Percentiles rank a stretch among this genome's conserved stretches.
These are phyloP conservation scores for Stipa capillata DNA, from an alignment of 176 grass and related monocot species.

Conservation along the genomic window DNA sequence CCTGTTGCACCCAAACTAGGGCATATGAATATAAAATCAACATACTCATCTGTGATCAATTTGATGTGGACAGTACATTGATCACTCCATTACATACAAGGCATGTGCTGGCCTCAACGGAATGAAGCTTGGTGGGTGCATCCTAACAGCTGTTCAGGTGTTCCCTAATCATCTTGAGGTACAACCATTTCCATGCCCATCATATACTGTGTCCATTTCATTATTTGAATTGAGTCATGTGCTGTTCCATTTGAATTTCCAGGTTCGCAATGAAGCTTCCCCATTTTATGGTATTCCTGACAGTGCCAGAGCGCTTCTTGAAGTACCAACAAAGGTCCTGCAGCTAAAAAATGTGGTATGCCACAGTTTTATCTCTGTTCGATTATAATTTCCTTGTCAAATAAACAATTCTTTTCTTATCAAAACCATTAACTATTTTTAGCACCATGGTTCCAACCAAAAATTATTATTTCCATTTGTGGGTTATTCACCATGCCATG, in stretches of 20 bases:
- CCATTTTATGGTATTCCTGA: conserved; percentile 78
- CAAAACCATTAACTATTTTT: conserved; percentile 8
- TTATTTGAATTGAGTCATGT: conserved; percentile 13
- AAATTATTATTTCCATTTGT: neutral
- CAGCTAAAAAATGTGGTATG: conserved; percentile 87
- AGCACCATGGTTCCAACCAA: neutral
- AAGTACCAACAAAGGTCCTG: conserved; percentile 65
- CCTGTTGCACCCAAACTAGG: conserved; percentile 4
- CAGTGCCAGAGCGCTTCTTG: conserved; percentile 62
- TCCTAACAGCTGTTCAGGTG: conserved; percentile 62
- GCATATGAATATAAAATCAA: neutral
- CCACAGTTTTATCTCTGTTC: neutral
- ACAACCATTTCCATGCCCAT: conserved; percentile 19
- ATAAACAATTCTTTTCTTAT: neutral
- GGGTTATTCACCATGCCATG: neutral
- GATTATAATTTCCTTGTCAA: neutral
- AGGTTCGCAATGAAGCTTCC: conserved; percentile 35
- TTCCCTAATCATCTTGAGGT: conserved; percentile 51
- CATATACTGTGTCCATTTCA: conserved; percentile 13
- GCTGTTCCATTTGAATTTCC: conserved; percentile 12
- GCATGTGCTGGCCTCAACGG: conserved; percentile 94
- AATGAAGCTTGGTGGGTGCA: conserved; percentile 73
- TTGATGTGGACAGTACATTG: conserved; percentile 54
- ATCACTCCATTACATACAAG: conserved; percentile 71
- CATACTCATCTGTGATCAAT: conserved; percentile 19